Evolutionary conservation across 2,329 filamentous ascomycete species (phyloP), one percentile per base, ranked within the genome.

Genomic region (Aspergillus sp.): DNA sequence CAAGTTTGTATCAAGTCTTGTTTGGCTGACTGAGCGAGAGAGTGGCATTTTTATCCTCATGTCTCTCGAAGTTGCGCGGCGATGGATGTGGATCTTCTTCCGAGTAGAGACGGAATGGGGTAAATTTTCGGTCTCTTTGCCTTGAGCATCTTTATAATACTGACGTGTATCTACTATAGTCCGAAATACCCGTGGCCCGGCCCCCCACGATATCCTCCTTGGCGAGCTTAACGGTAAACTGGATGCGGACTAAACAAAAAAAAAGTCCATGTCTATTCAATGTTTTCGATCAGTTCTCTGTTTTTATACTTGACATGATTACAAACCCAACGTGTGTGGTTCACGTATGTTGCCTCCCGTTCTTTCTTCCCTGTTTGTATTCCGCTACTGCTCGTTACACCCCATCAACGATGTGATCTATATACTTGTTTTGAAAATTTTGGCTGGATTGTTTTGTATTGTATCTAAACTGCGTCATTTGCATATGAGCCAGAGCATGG

Each of bases 71-170:
- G 86, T 97, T 12, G 76, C 88, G 37, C 79, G 93, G 38, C 78
- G 93, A 45, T 97, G 91, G 90, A 78, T 97, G 48, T 98, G 93
- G 93, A 89, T 96, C 45, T 97, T 96, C 68, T 88, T 97, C 69
- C 81, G 93, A 7, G 84, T 95, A 33, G 93, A 98, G 74, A 90
- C 89, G 19, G 93, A 98, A 72, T 95, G 87, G 86, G 79, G 88
- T 67, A 74, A 82, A 69, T 69, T 39, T 31, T 35, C 13, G 37
- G 19, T 36, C 29, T 27, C 9, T 27, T 27, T 43, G 26, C 34
- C 33, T n/a, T 37, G 2, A 43, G 35, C 30, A 26, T 37, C 31
- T 37, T 38, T 43, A 37, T 42, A 45, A 49, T 40, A 39, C 50
- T 62, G 34, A 60, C 42, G 8, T 7, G 19, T 27, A 35, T 36